Conservation (phyloP, 2,329 filamentous ascomycete genomes). For the Claviceps pazoutovae region DNA sequence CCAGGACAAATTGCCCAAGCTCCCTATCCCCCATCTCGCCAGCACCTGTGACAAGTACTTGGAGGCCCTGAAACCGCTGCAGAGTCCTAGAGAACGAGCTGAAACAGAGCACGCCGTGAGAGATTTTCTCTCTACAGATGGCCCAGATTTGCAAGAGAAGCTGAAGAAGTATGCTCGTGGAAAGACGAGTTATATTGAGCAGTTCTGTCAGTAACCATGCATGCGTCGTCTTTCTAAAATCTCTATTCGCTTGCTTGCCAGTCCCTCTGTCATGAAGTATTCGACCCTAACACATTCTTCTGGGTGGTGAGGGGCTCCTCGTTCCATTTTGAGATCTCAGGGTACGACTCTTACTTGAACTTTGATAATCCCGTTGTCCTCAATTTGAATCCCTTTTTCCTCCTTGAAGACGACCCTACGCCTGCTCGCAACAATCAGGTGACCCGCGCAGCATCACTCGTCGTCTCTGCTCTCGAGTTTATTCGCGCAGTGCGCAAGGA, state of each 20-base stretch:
- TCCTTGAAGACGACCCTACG: constrained; percentile 93
- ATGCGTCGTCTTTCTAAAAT: background rate
- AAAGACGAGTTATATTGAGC: constrained; percentile 93
- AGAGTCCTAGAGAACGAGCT: constrained; percentile 64
- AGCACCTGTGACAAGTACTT: constrained; percentile 68
- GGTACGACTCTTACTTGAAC: constrained; percentile 98
- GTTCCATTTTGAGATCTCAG: constrained; percentile 28
- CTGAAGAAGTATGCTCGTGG: constrained; percentile 80
- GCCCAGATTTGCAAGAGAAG: constrained; percentile 73
- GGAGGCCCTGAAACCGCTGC: constrained; percentile 64
- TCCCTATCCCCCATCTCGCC: constrained; percentile 84
- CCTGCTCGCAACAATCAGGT: constrained; percentile 94
- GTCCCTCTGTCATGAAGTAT: background rate
- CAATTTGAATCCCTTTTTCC: constrained; percentile 94
- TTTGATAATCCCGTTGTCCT: constrained; percentile 95
- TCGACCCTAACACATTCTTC: constrained; percentile 4
- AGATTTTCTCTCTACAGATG: constrained; percentile 71
- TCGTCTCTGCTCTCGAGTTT: constrained; percentile 80
- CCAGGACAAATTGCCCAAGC: constrained; percentile 77
- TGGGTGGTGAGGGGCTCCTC: no score
- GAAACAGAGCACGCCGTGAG: constrained; percentile 69
- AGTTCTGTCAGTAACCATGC: constrained; percentile 63
- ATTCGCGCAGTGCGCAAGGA: constrained; percentile 86
- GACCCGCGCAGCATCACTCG: constrained; percentile 81
- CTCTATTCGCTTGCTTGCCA: background rate